Evolutionary conservation across 805 yeast species (phyloP), one percentile per base, ranked within the genome.

Genomic region (Candida verbasci): DNA sequence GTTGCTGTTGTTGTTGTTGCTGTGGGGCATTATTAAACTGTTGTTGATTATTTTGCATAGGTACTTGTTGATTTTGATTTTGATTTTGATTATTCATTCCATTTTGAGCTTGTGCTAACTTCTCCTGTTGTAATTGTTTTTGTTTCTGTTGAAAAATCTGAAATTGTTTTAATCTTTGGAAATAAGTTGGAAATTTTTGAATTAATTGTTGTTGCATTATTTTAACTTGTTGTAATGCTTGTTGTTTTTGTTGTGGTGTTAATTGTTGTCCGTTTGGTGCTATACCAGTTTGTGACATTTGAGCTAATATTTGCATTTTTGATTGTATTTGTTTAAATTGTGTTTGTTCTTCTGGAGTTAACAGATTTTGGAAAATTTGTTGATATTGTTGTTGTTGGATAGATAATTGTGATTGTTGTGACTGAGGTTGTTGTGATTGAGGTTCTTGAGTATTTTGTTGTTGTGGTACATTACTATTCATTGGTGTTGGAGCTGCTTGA

Each of bases 221-320:
- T 37, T 65, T 63, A 11, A 70, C 68, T 43, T 67, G 72, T 37
- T 62, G 68, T 11, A 63, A 42, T 1, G 73, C 72, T 37, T 64
- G 70, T 38, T 64, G 71, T 34, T 66, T 69, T 39, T 67, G 73
- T 32, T 62, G 68, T 3, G 68, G 67, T 4, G 65, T 62, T 31
- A 67, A 56, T 28, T 58, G 58, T 17, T 62, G 55, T 17, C 70
- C 53, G 38, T 60, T 66, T n/a, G 73, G 73, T 2, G 71, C 65
- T 11, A 59, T 46, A 1, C 73, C 73, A 9, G 64, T 50, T 37
- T 63, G 61, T 4, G 71, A 68, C 70, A 67, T 66, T 37, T 55
- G 53, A 2, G 62, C 65, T 32, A 65, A 60, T 2, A 70, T 58
- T 38, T 53, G 59, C 62, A 65, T 62, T 28, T 62, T 52, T 2